phyloP scores from a whole-genome alignment of 768 basidiomycete genomes.

The Suillus cothurnatus region DNA sequence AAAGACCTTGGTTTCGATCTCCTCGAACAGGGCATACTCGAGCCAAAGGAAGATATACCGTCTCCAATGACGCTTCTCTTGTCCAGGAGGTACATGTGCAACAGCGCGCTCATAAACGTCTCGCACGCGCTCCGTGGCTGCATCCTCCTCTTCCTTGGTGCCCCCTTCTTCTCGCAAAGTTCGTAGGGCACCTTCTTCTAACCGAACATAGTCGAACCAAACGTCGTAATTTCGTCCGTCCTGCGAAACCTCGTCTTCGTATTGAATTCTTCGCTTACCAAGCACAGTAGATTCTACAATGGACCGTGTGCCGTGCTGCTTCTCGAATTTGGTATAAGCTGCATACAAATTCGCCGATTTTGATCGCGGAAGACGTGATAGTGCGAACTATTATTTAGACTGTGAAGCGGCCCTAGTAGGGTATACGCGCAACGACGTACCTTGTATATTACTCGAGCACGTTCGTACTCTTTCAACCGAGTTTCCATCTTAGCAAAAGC shows the following conservation, averaged over 20 bases:
- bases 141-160: conserved; percentile 68
- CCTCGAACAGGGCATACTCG: conserved; percentile 95
- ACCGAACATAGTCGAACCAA: conserved; percentile 95
- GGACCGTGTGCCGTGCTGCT: conserved; percentile 89
- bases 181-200: conserved; percentile 87
- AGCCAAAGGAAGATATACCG: conserved; percentile 93
- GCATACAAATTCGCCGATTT: conserved; percentile 89
- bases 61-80: conserved; percentile 91
- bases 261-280: conserved; percentile 97
- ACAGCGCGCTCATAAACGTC: conserved; percentile 97
- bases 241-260: conserved; percentile 92
- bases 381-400: conserved; percentile 71
- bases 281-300: conserved; percentile 93
- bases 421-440: conserved; percentile 38
- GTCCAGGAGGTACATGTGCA: conserved; percentile 91
- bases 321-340: conserved; percentile 96
- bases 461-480: conserved; percentile 92
- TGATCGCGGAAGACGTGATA: conserved; percentile 87
- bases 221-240: conserved; percentile 95
- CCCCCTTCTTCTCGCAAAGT: conserved; percentile 77
- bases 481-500: conserved; percentile 98
- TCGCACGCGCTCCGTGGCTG: conserved; percentile 66
- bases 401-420: conserved; percentile 5
- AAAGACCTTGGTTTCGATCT: conserved; percentile 87
- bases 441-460: conserved; percentile 97